phyloP scores from a whole-genome alignment of 208 protist species.

The Willaertia magna region DNA sequence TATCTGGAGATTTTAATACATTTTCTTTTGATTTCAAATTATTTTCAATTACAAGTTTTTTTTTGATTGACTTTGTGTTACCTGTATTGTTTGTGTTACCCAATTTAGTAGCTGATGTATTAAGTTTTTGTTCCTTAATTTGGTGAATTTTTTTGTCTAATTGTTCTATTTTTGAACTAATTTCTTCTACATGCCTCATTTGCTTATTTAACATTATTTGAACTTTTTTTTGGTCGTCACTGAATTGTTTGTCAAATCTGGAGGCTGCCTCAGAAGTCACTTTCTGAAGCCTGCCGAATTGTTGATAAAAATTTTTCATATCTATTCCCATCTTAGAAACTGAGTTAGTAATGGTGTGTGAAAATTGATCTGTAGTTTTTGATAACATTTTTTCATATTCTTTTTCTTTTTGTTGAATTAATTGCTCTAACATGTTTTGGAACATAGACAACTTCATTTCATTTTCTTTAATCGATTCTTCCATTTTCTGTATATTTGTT shows the following conservation, averaged over 20 bases:
- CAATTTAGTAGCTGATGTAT: not conserved
- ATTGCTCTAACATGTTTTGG: not conserved
- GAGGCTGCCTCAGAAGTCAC: not conserved
- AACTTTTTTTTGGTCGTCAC: not conserved
- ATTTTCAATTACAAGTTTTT: not conserved
- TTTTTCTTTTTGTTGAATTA: not conserved
- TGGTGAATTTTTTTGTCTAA: not conserved
- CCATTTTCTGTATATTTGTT: too few relatives aligned
- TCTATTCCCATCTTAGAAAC: not conserved
- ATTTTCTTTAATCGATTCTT: not conserved
- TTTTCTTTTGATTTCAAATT: not conserved
- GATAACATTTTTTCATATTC: not conserved
- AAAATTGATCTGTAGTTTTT: not conserved
- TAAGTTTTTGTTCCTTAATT: not conserved
- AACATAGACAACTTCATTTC: not conserved
- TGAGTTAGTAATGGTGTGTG: not conserved
- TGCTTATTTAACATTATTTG: not conserved
- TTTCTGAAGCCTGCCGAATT: not conserved
- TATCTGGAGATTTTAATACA: too few relatives aligned
- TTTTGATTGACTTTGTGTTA: not conserved
- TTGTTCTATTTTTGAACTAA: not conserved
- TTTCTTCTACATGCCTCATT: not conserved
- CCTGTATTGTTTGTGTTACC: not conserved
- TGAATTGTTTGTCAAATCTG: not conserved
- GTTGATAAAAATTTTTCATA: not conserved